Evolutionary conservation across 2,329 filamentous ascomycete genomes (phyloP).

Genomic region (Fonsecaea erecta): DNA sequence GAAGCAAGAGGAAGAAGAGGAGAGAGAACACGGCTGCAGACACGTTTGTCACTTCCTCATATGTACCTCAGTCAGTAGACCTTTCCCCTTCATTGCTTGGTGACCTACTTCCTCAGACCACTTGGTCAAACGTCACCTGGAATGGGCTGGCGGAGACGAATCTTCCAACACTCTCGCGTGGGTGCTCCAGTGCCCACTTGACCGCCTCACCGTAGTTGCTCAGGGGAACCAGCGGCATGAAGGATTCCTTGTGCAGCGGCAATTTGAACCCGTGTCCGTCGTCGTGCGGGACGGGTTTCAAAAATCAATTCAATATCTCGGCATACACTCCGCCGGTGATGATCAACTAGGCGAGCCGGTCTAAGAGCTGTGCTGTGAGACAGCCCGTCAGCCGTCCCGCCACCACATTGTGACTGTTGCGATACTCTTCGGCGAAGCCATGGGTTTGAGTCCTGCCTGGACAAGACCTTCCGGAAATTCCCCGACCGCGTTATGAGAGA

Average conservation of each 20-base stretch:
- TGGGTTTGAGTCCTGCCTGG: not conserved
- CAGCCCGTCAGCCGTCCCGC: not conserved
- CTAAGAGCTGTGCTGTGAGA: not conserved
- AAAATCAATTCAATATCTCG: not conserved
- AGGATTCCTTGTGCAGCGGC: not conserved
- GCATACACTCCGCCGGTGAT: conserved; percentile 1
- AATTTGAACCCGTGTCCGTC: not conserved
- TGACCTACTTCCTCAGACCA: no score
- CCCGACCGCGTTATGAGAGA: conserved; percentile 60
- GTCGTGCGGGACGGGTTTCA: not conserved
- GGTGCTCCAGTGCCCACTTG: not conserved
- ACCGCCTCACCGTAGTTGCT: not conserved
- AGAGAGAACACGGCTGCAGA: no score
- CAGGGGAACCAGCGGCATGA: not conserved
- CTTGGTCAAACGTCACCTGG: not conserved
- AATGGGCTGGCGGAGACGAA: not conserved
- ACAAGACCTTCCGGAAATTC: conserved; percentile 31
- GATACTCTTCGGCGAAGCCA: not conserved
- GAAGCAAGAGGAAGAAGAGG: no score
- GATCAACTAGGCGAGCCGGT: not conserved
- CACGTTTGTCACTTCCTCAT: no score
- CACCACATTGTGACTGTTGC: not conserved
- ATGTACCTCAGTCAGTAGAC: no score
- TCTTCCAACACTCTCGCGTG: not conserved
- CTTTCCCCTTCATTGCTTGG: no score